Percentiles rank a stretch among this genome's conserved stretches.
These are phyloP conservation scores for Gossypium gossypioides DNA, from an alignment of 441 rosid species.

Conservation along the genomic window DNA sequence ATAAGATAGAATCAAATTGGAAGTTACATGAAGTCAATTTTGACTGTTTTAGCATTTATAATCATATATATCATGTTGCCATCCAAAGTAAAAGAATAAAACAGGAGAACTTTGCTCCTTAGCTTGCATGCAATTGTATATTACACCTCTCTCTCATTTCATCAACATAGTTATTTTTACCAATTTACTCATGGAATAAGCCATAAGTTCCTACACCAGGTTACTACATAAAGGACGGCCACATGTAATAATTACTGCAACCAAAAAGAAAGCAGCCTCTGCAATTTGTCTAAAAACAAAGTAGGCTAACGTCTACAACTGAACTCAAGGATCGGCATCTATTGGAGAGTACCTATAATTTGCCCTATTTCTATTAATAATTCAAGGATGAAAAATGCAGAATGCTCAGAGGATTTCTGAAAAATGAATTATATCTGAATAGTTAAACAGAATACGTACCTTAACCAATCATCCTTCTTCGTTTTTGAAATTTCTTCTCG, in stretches of 20 bases:
- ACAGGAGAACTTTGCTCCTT: not conserved
- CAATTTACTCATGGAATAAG: not conserved
- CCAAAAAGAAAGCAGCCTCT: not conserved
- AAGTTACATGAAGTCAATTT: not conserved
- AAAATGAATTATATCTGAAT: not conserved
- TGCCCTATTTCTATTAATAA: not conserved
- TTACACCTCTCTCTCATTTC: not conserved
- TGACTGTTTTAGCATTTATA: not conserved
- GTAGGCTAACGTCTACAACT: not conserved
- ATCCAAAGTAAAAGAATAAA: not conserved
- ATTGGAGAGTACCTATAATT: not conserved
- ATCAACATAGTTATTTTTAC: not conserved
- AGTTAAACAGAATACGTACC: constrained; percentile 27
- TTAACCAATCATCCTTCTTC: constrained; percentile 46
- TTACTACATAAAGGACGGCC: not conserved
- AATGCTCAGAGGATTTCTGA: not conserved
- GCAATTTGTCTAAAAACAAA: not conserved
- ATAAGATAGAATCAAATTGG: not conserved
- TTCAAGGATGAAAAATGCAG: not conserved
- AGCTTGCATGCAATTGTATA: not conserved
- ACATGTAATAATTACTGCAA: not conserved
- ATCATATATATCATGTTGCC: not conserved
- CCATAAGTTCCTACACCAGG: not conserved
- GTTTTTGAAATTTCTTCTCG: constrained; percentile 46
- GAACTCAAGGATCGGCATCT: not conserved